These are phyloP conservation scores for Drosera spatulata DNA, from an alignment of 179 eudicot species.

Conservation along the genomic window DNA sequence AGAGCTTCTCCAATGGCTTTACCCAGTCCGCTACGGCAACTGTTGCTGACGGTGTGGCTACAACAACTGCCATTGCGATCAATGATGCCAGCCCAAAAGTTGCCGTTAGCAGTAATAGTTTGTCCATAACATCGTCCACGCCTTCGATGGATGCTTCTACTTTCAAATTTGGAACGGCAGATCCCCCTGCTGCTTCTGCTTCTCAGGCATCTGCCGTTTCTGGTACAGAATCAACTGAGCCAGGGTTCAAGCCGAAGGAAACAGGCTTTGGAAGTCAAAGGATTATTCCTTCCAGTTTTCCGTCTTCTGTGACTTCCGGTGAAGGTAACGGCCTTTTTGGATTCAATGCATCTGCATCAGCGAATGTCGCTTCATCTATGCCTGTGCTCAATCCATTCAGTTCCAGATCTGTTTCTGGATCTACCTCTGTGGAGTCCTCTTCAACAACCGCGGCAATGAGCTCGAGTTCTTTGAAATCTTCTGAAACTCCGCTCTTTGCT, in stretches of 20 bases:
- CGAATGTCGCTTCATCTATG: conserved; percentile 13
- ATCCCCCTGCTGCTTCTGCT: conserved; percentile 15
- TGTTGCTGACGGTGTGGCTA: neutral
- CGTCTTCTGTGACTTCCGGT: conserved; percentile 16
- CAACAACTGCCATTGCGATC: conserved; percentile 10
- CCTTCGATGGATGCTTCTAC: conserved; percentile 17
- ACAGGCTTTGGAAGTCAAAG: conserved; percentile 13
- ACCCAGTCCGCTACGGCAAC: conserved; percentile 2
- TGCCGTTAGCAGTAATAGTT: conserved; percentile 7
- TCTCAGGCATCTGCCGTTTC: conserved; percentile 14
- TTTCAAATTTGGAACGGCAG: conserved; percentile 23
- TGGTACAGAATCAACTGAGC: conserved; percentile 15
- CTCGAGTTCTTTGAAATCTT: conserved; percentile 18
- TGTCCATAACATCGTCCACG: neutral
- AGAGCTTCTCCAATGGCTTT: conserved; percentile 17
- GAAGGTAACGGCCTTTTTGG: conserved; percentile 26
- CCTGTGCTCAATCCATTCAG: conserved; percentile 19
- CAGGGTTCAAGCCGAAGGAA: conserved; percentile 16
- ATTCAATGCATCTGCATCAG: conserved; percentile 18
- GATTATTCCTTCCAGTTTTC: conserved; percentile 10
- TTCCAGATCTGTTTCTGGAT: conserved; percentile 14
- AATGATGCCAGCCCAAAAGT: conserved; percentile 7
- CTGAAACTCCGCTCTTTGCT: conserved; percentile 25
- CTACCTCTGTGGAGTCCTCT: conserved; percentile 16
- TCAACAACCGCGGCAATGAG: conserved; percentile 17